Percentiles rank a stretch among this genome's conserved stretches.
Evolutionary conservation across 2,329 filamentous ascomycete genomes (phyloP).

Genomic region (Zymoseptoria crescenta): DNA sequence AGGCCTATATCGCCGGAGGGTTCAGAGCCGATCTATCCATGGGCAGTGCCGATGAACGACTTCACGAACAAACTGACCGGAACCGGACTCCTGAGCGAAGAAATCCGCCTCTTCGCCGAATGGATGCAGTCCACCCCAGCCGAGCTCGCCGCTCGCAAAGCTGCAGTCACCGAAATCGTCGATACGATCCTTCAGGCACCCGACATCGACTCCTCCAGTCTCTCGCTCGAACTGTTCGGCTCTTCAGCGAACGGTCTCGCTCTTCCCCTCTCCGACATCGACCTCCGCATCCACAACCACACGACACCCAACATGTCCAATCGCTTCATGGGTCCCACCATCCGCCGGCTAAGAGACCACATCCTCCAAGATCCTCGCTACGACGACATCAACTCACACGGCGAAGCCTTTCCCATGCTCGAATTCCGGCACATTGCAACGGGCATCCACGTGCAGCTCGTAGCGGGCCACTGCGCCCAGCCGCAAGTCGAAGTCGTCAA

Average conservation of each 20-base stretch:
- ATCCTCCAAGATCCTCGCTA: background rate
- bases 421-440: slow-evolving; percentile 38
- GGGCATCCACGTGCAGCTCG: slow-evolving; percentile 46
- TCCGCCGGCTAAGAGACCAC: background rate
- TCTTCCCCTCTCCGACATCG: slow-evolving; percentile 47
- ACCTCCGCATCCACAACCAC: slow-evolving; percentile 37
- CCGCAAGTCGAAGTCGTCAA: slow-evolving; percentile 37
- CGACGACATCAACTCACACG: slow-evolving; percentile 8
- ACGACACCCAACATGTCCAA: slow-evolving; percentile 17
- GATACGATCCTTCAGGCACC: slow-evolving; percentile 22
- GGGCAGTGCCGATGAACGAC: background rate
- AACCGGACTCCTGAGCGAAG: background rate
- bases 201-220: slow-evolving; percentile 19
- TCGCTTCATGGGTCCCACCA: background rate
- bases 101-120: slow-evolving; percentile 14
- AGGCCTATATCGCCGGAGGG: background rate
- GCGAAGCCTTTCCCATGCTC: slow-evolving; percentile 35
- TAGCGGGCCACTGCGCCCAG: slow-evolving; percentile 36
- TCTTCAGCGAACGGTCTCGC: slow-evolving; percentile 48
- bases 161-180: slow-evolving; percentile 28
- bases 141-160: slow-evolving; percentile 36
- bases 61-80: background rate
- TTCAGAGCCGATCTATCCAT: background rate
- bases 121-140: slow-evolving; percentile 37
- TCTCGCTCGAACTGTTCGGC: slow-evolving; percentile 40